Base-by-base conservation (phyloP, 495 filamentous ascomycete genomes). In the Neurospora sp. region DNA sequence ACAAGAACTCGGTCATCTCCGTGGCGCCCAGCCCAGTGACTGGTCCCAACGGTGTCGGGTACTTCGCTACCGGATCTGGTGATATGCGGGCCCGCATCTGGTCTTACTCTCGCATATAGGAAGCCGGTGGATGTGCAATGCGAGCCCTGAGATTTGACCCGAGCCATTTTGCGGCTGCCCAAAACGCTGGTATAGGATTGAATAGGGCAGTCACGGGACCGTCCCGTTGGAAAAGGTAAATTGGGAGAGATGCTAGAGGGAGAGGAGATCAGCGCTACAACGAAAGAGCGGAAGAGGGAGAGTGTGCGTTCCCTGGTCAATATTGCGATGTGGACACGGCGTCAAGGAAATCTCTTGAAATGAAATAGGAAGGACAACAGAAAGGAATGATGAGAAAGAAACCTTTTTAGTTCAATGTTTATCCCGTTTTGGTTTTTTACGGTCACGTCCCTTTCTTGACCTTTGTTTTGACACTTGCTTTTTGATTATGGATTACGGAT, bases 51-150 rank as follows among this genome's bases (percentile, higher is more conserved):
- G 92, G 91, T 72, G 53, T 65, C 7, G 88, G 90, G 48, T 87
- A 90, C 75, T 96, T 97, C 77, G 93, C 94, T 61, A 97, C 94
- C 22, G 94, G 93, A 68, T 94, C 91, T 76, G 94, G 93, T 76
- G 93, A 97, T 80, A 95, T 94, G 91, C 88, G 92, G 75, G 93
- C 93, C 38, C 89, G 94, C 81, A 96, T 97, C 82, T 97, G 93
- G 93, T 92, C 89, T 77, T 94, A 87, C 78, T 88, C 85, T 53
- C 78, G 75, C 16, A 42, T 40, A 41, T 70, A 71, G 37, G 22
- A 18, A 14, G 39, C 39, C 9, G 39, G 7, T 31, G 69, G 39
- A 20, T n/a, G 27, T 53, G 12, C 22, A 59, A 59, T 59, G 48
- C 48, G 20, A 59, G 6, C 20, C 20, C 48, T 3, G 45, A 27